A percentile compares a stretch with the other conserved stretches of the same genome.
Conservation (phyloP, 192 early-diverging fungal species). For the Coemansia umbellata region DNA sequence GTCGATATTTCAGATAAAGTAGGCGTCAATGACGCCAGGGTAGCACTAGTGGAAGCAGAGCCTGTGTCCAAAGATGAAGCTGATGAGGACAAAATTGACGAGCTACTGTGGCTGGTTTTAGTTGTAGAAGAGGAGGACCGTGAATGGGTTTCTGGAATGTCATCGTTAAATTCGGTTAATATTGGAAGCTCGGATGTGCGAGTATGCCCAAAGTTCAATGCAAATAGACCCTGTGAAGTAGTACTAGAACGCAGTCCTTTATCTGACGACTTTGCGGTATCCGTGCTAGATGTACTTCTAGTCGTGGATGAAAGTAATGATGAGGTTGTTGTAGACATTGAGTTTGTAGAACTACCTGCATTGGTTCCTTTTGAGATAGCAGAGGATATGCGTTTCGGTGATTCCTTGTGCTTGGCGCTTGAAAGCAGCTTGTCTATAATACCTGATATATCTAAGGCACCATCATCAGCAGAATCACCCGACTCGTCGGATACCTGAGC, state of each 20-base stretch:
- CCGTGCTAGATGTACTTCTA: not conserved
- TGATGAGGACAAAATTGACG: not conserved
- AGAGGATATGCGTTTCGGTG: not conserved
- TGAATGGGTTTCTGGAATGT: not conserved
- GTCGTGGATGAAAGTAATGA: not conserved
- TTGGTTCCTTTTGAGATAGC: not conserved
- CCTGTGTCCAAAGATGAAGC: not conserved
- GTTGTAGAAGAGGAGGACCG: not conserved
- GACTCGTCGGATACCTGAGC: not conserved
- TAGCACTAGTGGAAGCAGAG: not conserved
- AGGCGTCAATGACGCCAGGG: not conserved
- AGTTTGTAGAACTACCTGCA: not conserved
- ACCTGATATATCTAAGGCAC: not conserved
- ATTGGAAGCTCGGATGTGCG: slow-evolving; percentile 21
- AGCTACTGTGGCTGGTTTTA: not conserved
- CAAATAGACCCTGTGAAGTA: not conserved
- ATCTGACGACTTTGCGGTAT: not conserved
- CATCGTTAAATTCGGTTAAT: slow-evolving; percentile 7
- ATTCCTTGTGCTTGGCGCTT: not conserved
- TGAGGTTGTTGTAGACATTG: not conserved
- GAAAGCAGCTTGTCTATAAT: not conserved
- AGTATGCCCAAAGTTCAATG: slow-evolving; percentile 12
- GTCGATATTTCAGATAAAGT: not conserved
- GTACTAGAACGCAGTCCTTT: not conserved
- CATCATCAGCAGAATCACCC: not conserved